Base-by-base conservation (phyloP, 164 flowering plant genomes). In the Magnolia changhungtana region DNA sequence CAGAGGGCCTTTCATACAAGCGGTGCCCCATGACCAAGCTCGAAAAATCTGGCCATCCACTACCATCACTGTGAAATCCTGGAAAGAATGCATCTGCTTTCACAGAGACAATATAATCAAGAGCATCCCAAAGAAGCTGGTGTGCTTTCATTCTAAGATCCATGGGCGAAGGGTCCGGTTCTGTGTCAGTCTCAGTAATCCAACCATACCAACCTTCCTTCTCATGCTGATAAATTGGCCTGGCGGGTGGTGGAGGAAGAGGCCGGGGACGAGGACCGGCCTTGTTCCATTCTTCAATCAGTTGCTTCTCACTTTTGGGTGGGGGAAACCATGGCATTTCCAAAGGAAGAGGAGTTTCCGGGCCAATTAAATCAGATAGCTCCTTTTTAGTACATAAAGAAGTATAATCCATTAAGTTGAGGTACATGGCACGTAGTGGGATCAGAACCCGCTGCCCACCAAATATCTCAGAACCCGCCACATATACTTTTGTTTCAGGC, bases 181-280 rank as follows among this genome's bases (percentile, higher is more conserved):
- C 98, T n/a, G 77, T 84, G 55, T 88, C 90, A 45, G 77, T 85
- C 84, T 92, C 93, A 52, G 91, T 84, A 76, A 96, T 80, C 99
- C 99, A 96, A 75, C 97, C 98, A 87, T 96, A 96, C 99, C 99
- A 96, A 51, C 99, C 99, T 84, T 94, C 99, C 83, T 90, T 91
- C 74, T 96, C 99, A 85, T 96, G 98, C 37, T 77, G 85, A 83
- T 94, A 96, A 67, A 92, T 82, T 29, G 98, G 97, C 77, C 99
- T 86, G 69, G 85, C 94, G 9, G 99, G 98, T 82, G 98, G 98
- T 52, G 99, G 99, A 78, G 99, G 98, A 82, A 96, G 97, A 80
- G 99, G 99, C 68, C 99, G 87, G n/a, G 99, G 99, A 50, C 99
- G 94, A 63, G 98, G 97, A 76, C 98, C 98, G 68, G 95, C 96